Evolutionary conservation across 202 grass and related monocot species (phyloP), one percentile per base, ranked within the genome.

Genomic region (Musa balbisiana): DNA sequence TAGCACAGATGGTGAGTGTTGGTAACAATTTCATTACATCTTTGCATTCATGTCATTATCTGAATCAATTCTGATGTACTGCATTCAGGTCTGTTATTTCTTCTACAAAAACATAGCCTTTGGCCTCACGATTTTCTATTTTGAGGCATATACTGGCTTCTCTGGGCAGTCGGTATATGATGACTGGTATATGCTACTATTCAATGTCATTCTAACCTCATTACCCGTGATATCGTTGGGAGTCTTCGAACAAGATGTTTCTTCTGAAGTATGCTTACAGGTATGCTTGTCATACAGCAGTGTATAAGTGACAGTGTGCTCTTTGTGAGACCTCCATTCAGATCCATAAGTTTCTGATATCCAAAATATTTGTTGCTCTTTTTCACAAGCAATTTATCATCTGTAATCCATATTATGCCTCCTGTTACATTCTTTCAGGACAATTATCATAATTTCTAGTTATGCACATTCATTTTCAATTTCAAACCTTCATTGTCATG

Each of bases 51-150:
- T 78, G 29, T 20, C 1, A 11, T 51, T 19, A 24, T 80, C 43
- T 55, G 10, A 50, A 11, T 50, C 8, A 33, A 73, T 85, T 73
- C 69, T 21, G 1, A 51, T 53, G 11, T 78, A 76, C 29, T 29
- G 59, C 70, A 49, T 67, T 76, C 80, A 97, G 93, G 83, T 98
- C 59, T 98, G 94, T 76, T 98, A 94, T 80, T 93, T 98, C 86
- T 94, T 98, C 58, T 98, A 94, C 60, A 98, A 98, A 83, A 98
- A 98, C 74, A 81, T 98, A 76, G 79, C 85, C 10, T 93, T 98
- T 8, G 94, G 94, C 3, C 73, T 92, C 82, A 94, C 91, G 10
- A 11, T 94, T 20, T 98, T 98, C 83, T 73, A 91, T 55, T 98
- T 82, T 20, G 94, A 98, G 69, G 87, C 80, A 6, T 82, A 89